Evolutionary conservation across 2,329 filamentous ascomycete genomes (phyloP).

Genomic region (Penicillium concentricum): DNA sequence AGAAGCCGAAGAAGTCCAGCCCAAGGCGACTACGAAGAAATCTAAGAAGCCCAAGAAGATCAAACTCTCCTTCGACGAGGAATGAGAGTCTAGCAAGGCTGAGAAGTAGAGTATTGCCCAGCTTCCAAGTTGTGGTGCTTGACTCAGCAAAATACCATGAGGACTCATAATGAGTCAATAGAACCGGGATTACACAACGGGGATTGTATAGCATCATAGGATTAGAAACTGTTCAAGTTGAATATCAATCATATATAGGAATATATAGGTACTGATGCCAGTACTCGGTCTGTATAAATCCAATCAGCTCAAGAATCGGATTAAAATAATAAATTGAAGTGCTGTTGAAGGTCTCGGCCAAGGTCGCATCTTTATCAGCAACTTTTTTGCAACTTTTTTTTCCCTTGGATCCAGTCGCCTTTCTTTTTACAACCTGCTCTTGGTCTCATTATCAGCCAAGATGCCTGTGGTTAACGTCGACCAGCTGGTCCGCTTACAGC

Average conservation of each 20-base stretch:
- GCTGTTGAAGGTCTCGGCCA: conserved; percentile 1
- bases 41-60: conserved; percentile 47
- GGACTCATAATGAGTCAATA: conserved; percentile 24
- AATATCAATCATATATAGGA: not conserved
- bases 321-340: not conserved
- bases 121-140: not conserved
- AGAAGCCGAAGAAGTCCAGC: conserved; percentile 22
- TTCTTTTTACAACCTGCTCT: conserved; percentile 12
- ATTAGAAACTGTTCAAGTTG: not conserved
- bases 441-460: conserved; percentile 31
- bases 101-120: not conserved
- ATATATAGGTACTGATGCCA: not conserved
- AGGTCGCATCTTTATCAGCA: conserved; percentile 18
- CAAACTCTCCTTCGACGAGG: conserved; percentile 48
- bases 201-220: conserved; percentile 7
- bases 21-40: conserved; percentile 32
- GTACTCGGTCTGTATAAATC: not conserved
- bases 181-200: not conserved
- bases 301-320: not conserved
- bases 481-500: conserved; percentile 86
- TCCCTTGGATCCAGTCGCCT: conserved; percentile 12
- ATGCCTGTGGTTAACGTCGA: conserved; percentile 94
- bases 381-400: conserved; percentile 27
- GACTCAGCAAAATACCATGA: not conserved
- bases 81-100: conserved; percentile 9